Evolutionary conservation across 1,284 basidiomycete species (phyloP).

Genomic region (Wallemia mellicola): DNA sequence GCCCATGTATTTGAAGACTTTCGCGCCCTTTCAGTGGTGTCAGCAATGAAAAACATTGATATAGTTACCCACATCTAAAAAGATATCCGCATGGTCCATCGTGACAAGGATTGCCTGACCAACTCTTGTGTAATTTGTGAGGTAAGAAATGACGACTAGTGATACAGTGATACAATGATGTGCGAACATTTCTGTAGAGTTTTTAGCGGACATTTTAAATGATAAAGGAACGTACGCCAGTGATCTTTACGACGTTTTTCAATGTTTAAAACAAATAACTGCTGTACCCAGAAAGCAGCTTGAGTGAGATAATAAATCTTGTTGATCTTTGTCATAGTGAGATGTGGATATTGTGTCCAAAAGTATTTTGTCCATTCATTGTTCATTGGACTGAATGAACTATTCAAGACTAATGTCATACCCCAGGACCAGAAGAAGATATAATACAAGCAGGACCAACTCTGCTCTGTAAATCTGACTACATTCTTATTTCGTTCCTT

Average conservation of each 20-base stretch:
- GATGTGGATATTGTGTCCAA: slow-evolving; percentile 8
- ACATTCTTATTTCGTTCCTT: background rate
- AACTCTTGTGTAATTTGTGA: slow-evolving; percentile 11
- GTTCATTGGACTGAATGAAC: background rate
- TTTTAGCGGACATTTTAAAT: background rate
- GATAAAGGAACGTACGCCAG: slow-evolving; percentile 4
- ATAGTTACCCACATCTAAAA: slow-evolving; percentile 8
- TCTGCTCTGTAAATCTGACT: background rate
- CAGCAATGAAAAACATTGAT: background rate
- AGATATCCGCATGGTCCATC: slow-evolving; percentile 14
- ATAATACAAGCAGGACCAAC: background rate
- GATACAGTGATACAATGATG: slow-evolving; percentile 14
- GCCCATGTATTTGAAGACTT: background rate
- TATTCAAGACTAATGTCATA: background rate
- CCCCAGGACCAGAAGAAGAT: background rate
- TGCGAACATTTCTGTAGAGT: background rate
- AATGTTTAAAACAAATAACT: slow-evolving; percentile 13
- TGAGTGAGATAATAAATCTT: slow-evolving; percentile 14
- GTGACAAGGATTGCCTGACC: slow-evolving; percentile 13
- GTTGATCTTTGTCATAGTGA: slow-evolving; percentile 8
- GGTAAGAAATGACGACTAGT: slow-evolving; percentile 12
- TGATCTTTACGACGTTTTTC: slow-evolving; percentile 14
- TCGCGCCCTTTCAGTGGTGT: background rate
- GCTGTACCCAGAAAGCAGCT: slow-evolving; percentile 14
- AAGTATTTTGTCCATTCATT: slow-evolving; percentile 1